A percentile compares a stretch with the other conserved stretches of the same genome.
These are phyloP conservation scores for Emericellopsis atlantica DNA, from an alignment of 2,329 filamentous ascomycete species.

Conservation along the genomic window DNA sequence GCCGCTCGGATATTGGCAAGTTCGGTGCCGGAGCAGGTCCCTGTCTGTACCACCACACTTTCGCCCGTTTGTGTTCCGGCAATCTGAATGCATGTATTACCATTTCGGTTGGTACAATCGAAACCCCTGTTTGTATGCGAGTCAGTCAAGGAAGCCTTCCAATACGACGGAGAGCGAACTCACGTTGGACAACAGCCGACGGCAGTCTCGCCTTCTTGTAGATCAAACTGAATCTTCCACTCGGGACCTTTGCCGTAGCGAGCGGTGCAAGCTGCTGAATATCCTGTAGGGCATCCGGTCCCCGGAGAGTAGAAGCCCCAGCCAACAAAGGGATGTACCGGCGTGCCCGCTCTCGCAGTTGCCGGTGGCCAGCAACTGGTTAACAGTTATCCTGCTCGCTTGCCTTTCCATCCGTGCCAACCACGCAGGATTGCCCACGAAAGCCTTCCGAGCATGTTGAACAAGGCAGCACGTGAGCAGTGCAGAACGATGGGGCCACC, in stretches of 20 bases:
- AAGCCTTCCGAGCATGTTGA: conserved; percentile 10
- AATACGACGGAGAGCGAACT: conserved; percentile 5
- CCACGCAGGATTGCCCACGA: conserved; percentile 11
- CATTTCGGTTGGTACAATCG: conserved; percentile 7
- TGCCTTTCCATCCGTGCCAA: conserved; percentile 3
- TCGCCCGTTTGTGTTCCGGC: conserved; percentile 4
- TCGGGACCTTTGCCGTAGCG: conserved; percentile 9
- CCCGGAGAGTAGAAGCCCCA: conserved; percentile 24
- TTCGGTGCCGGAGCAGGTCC: too few relatives aligned
- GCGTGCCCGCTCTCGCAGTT: conserved; percentile 5
- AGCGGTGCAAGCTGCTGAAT: conserved; percentile 17
- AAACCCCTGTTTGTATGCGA: conserved; percentile 9
- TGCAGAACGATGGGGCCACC: conserved; percentile 8
- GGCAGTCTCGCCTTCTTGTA: conserved; percentile 14
- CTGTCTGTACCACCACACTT: not conserved
- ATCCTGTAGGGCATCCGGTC: conserved; percentile 16
- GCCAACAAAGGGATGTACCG: conserved; percentile 10
- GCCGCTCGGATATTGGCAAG: too few relatives aligned
- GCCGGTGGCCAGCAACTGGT: conserved; percentile 14
- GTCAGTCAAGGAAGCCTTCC: conserved; percentile 4
- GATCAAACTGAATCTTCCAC: conserved; percentile 13
- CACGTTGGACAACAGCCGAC: conserved; percentile 18
- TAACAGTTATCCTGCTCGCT: conserved; percentile 12
- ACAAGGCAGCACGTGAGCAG: conserved; percentile 8
- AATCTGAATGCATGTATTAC: conserved; percentile 6